Percentiles rank a stretch among this genome's conserved stretches.
Evolutionary conservation across 129 eudicot species (phyloP).

Genomic region (Lonicera japonica): DNA sequence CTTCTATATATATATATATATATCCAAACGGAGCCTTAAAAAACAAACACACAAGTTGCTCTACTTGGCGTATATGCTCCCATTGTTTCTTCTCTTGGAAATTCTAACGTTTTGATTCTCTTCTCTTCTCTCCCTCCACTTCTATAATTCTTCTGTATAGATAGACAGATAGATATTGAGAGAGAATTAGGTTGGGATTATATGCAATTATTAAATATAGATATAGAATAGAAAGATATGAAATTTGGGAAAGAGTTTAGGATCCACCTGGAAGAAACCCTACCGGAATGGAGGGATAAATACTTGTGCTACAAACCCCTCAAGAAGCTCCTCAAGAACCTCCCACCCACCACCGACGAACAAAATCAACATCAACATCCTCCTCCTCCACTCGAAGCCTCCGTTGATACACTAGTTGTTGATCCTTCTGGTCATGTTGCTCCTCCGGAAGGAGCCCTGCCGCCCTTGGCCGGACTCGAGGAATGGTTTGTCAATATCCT

Average conservation of each 20-base stretch:
- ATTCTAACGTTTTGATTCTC: background rate
- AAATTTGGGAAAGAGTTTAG: conserved; percentile 86
- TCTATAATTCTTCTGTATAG: background rate
- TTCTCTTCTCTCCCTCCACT: background rate
- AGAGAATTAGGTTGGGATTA: too few species aligned
- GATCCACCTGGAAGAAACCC: conserved; percentile 77
- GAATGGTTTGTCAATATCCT: conserved; percentile 75
- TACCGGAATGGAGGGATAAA: conserved; percentile 96
- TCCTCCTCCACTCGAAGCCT: conserved; percentile 20
- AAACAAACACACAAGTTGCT: too few species aligned
- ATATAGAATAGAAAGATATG: too few species aligned
- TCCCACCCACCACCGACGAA: conserved; percentile 26
- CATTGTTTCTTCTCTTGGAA: background rate
- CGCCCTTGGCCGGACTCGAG: conserved; percentile 41
- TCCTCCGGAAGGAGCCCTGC: background rate
- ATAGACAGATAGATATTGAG: too few species aligned
- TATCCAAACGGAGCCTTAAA: too few species aligned
- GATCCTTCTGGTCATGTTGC: conserved; percentile 3
- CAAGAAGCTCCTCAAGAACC: conserved; percentile 66
- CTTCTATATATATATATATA: too few species aligned
- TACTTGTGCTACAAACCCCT: conserved; percentile 82
- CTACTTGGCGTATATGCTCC: background rate
- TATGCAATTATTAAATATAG: too few species aligned
- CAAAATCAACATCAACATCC: too few species aligned
- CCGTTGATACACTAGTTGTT: background rate